phyloP scores from a whole-genome alignment of 306 rosid species.

The Arachis stenosperma region DNA sequence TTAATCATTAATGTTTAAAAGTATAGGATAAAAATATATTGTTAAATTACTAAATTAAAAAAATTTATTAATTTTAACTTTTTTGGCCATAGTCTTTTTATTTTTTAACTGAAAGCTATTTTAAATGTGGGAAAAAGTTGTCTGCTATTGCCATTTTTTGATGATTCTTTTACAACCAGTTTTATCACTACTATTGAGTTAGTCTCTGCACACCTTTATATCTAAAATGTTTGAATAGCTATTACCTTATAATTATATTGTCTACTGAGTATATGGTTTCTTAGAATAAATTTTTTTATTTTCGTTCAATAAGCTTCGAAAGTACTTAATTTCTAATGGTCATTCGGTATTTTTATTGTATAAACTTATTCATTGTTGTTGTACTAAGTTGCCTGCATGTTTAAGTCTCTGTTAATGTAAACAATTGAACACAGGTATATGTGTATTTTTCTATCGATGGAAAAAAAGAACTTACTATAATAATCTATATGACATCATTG shows the following conservation, averaged over 20 bases:
- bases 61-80: too few species aligned
- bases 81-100: too few species aligned
- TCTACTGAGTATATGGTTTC: neutral
- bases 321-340: slow-evolving; percentile 4
- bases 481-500: slow-evolving; percentile 58
- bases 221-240: slow-evolving; percentile 16
- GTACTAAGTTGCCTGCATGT: slow-evolving; percentile 3
- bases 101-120: too few species aligned
- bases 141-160: too few species aligned
- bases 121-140: too few species aligned
- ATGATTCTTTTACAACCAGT: too few species aligned
- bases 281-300: slow-evolving; percentile 2
- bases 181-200: slow-evolving; percentile 81
- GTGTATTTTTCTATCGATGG: slow-evolving; percentile 7
- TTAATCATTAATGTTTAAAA: too few species aligned
- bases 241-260: neutral
- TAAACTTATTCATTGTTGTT: slow-evolving; percentile 20
- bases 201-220: slow-evolving; percentile 40
- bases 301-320: slow-evolving; percentile 31
- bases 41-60: too few species aligned
- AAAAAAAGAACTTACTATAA: slow-evolving; percentile 19
- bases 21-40: too few species aligned
- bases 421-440: slow-evolving; percentile 21
- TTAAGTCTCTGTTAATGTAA: slow-evolving; percentile 14
- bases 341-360: neutral